Evolutionary conservation across 176 grass and related monocot genomes (phyloP), one percentile per base, ranked within the genome.

Genomic region (Poa pratensis): DNA sequence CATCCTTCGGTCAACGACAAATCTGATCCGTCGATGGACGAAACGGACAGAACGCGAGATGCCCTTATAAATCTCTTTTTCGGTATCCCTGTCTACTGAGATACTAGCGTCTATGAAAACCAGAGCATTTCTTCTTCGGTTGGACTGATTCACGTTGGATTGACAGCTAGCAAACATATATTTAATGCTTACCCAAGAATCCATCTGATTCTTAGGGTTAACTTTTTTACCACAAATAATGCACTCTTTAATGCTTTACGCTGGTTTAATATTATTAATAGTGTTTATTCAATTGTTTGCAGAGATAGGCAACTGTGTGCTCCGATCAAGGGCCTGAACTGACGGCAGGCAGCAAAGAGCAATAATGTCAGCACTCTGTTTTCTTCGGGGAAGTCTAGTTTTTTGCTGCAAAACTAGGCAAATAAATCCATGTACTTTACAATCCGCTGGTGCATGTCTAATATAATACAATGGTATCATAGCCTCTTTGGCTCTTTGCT

Each of bases 251-350:
- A 59, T 37, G 3, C 12, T 55, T 23, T 59, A 59, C 3, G 22
- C 20, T 18, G 40, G 17, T 35, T 24, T 72, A 72, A 46, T 46
- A 18, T 23, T 77, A 17, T 54, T 30, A n/a, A 15, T 22, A 58
- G 3, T 67, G 48, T n/a, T 61, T 72, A 18, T 35, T 74, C 57
- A 35, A 16, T 20, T 12, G 0, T 78, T 54, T 76, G 45, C 86
- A 88, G 90, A 72, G 63, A 66, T 91, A 26, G 90, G 90, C 10
- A 85, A 71, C 67, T 91, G 90, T 73, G 52, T 42, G 10, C 64
- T 68, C 17, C 32, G 64, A 9, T 68, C 64, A 68, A 68, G 64
- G 64, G 64, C 17, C 16, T 68, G 64, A 68, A 37, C 64, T 9
- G 64, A 37, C 7, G 9, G 34, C 30, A 2, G 64, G 32, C 10